A percentile compares a stretch with the other conserved stretches of the same genome.
These are phyloP conservation scores for Solanum pinnatisectum DNA, from an alignment of 257 asterid species.

Conservation along the genomic window DNA sequence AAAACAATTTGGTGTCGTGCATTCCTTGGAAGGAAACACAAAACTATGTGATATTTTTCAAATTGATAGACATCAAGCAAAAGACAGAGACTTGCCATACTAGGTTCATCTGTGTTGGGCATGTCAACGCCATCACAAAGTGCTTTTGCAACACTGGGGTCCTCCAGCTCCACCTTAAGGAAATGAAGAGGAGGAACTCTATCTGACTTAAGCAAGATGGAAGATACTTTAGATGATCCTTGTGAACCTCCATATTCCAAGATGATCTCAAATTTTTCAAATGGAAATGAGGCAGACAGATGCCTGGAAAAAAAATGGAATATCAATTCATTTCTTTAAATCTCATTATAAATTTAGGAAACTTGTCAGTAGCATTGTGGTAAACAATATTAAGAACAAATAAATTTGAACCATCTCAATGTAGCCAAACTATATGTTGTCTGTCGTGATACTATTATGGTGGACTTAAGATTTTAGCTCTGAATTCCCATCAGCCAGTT, in stretches of 20 bases:
- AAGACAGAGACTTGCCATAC: constrained; percentile 26
- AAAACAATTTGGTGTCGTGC: neutral
- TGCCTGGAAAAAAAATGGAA: constrained; percentile 20
- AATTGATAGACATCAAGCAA: neutral
- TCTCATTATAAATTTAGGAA: neutral
- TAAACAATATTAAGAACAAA: neutral
- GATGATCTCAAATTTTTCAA: constrained; percentile 34
- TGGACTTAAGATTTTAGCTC: neutral
- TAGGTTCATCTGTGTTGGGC: constrained; percentile 14
- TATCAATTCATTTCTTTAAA: constrained; percentile 12
- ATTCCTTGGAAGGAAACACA: neutral
- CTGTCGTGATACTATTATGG: neutral
- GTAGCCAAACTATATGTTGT: neutral
- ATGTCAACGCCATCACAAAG: constrained; percentile 36
- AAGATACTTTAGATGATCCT: constrained; percentile 38
- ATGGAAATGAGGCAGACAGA: constrained; percentile 45
- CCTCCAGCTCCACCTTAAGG: constrained; percentile 50
- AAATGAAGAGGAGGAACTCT: constrained; percentile 37
- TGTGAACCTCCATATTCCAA: constrained; percentile 64
- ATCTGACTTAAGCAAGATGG: constrained; percentile 22
- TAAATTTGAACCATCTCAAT: neutral
- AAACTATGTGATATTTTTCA: neutral
- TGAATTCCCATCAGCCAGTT: neutral
- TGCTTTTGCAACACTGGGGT: constrained; percentile 28
- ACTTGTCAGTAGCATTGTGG: neutral